A percentile compares a stretch with the other conserved stretches of the same genome.
phyloP scores from a whole-genome alignment of 2,329 filamentous ascomycete species.

The Cadophora luteo-olivacea region DNA sequence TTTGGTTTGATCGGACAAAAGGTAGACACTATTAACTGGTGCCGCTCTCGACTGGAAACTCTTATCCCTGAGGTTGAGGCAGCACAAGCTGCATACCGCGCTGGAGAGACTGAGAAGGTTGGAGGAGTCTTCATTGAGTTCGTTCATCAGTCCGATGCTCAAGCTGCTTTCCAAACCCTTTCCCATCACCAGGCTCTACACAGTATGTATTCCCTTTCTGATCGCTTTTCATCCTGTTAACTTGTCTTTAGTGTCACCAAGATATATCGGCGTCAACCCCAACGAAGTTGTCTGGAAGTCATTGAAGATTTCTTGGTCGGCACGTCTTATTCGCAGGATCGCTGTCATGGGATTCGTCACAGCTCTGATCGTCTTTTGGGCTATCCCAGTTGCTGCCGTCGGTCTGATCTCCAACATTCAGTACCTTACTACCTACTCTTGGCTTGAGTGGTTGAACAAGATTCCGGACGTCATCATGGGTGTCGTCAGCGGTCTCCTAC shows the following conservation, averaged over 20 bases:
- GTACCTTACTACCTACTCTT: constrained; percentile 69
- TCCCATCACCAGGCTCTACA: constrained; percentile 87
- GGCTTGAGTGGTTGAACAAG: constrained; percentile 74
- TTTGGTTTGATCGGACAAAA: constrained; percentile 80
- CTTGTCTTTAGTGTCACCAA: constrained; percentile 65
- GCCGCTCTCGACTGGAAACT: constrained; percentile 76
- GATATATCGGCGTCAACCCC: constrained; percentile 83
- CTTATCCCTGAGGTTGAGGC: constrained; percentile 75
- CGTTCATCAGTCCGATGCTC: constrained; percentile 79
- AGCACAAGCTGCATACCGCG: constrained; percentile 70
- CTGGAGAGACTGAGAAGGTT: constrained; percentile 64
- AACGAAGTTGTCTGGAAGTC: constrained; percentile 88
- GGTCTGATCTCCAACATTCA: constrained; percentile 86
- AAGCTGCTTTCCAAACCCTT: constrained; percentile 84
- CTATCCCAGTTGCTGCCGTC: constrained; percentile 76
- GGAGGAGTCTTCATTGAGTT: constrained; percentile 91
- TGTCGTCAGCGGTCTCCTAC: constrained; percentile 84
- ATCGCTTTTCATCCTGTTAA: constrained; percentile 20
- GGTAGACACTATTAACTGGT: constrained; percentile 94
- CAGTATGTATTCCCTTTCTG: constrained; percentile 33
- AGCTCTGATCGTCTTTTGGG: constrained; percentile 87
- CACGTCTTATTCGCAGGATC: constrained; percentile 76
- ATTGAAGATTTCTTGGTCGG: constrained; percentile 85
- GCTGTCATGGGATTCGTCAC: constrained; percentile 74
- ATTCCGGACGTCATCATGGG: constrained; percentile 77